Conservation (phyloP, 1,139 yeast species). For the Blastobotrys raffinosifermentans region DNA sequence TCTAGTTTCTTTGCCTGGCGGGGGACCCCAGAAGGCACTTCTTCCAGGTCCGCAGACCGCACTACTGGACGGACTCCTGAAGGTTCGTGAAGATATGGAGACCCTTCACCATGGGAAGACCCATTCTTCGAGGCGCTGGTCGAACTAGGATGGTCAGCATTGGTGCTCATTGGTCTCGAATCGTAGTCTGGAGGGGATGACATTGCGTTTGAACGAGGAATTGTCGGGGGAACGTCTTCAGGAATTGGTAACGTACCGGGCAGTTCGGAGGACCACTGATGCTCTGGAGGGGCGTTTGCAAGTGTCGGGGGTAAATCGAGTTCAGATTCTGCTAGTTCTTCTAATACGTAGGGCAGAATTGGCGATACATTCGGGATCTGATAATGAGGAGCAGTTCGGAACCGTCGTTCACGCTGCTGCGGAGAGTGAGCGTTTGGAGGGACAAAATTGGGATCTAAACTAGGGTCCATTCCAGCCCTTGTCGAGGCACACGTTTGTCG, state of each 20-base stretch:
- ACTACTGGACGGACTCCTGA: conserved; percentile 32
- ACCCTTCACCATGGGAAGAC: not conserved
- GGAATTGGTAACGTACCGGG: conserved; percentile 3
- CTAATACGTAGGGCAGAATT: conserved; percentile 67
- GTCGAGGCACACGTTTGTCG: too few species aligned
- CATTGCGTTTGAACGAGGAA: conserved; percentile 20
- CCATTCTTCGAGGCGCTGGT: not conserved
- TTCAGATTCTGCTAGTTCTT: conserved; percentile 49
- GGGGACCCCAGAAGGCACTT: conserved; percentile 88
- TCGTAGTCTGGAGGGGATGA: conserved; percentile 12
- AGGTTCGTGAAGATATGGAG: conserved; percentile 25
- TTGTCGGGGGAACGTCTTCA: conserved; percentile 15
- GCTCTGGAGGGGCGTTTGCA: not conserved
- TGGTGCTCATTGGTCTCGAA: not conserved
- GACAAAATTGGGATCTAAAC: conserved; percentile 34
- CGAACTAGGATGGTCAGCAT: not conserved
- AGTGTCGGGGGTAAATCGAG: not conserved
- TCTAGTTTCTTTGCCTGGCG: conserved; percentile 72
- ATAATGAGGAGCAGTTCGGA: conserved; percentile 63
- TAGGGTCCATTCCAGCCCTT: conserved; percentile 36
- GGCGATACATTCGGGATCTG: conserved; percentile 73
- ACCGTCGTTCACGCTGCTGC: conserved; percentile 30
- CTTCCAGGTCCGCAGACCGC: conserved; percentile 87
- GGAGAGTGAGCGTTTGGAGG: conserved; percentile 32
- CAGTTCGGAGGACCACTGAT: not conserved